phyloP scores from a whole-genome alignment of 345 rosid species.

The Rhizophora apiculata region DNA sequence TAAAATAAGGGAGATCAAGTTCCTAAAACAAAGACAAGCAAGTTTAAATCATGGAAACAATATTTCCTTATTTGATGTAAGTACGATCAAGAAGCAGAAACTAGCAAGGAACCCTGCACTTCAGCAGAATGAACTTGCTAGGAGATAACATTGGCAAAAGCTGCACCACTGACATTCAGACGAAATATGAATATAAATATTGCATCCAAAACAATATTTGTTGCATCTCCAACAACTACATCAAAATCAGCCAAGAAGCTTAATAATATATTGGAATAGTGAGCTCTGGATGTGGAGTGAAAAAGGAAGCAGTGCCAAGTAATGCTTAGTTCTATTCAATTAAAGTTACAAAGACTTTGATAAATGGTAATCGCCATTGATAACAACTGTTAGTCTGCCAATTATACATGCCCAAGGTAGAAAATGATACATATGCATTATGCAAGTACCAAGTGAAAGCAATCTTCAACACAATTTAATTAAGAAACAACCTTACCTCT shows the following conservation, averaged over 20 bases:
- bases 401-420: too few relatives aligned
- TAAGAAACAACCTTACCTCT: too few relatives aligned
- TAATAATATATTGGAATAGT: neutral
- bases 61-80: neutral
- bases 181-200: constrained; percentile 23
- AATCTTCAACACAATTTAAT: too few relatives aligned
- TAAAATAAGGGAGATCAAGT: constrained; percentile 22
- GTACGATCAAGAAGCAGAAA: neutral
- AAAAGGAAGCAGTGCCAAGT: neutral
- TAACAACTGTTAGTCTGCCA: too few relatives aligned
- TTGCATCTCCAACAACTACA: constrained; percentile 21
- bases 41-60: neutral
- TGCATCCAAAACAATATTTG: constrained; percentile 23
- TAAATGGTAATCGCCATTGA: neutral
- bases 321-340: neutral
- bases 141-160: constrained; percentile 28
- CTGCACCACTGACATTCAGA: constrained; percentile 26
- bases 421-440: too few relatives aligned
- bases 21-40: constrained; percentile 7
- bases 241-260: neutral
- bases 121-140: constrained; percentile 20
- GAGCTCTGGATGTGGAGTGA: neutral
- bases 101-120: neutral
- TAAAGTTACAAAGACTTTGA: neutral
- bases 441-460: too few relatives aligned